Evolutionary conservation across 148 eudicot genomes (phyloP).

Genomic region (Vaccinium darrowii): DNA sequence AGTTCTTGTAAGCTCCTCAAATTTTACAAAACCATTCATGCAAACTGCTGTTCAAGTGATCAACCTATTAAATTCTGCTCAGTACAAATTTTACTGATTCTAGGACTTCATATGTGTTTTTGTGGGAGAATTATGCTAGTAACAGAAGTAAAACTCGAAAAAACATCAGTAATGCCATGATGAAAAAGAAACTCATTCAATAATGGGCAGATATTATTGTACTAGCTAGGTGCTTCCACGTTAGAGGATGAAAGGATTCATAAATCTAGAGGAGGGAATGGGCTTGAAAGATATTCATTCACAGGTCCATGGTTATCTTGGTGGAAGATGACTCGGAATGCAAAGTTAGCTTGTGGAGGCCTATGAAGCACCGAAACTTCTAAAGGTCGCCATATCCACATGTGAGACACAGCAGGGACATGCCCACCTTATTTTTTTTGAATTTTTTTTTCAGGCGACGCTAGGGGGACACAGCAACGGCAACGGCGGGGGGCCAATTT

Average conservation of each 20-base stretch:
- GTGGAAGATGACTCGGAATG: background rate
- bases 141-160: background rate
- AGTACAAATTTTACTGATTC: background rate
- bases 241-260: no score
- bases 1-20: background rate
- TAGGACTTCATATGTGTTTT: background rate
- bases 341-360: background rate
- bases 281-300: background rate
- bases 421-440: no score
- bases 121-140: background rate
- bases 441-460: no score
- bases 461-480: no score
- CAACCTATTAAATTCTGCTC: background rate
- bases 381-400: no score
- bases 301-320: background rate
- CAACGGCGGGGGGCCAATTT: no score
- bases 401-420: no score
- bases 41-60: background rate
- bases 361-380: no score
- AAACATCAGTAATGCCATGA: background rate
- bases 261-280: background rate
- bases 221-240: background rate
- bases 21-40: slow-evolving; percentile 14
- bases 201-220: background rate
- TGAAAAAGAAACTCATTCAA: background rate